Conservation (phyloP, 805 yeast genomes). For the Saturnispora galanensis region DNA sequence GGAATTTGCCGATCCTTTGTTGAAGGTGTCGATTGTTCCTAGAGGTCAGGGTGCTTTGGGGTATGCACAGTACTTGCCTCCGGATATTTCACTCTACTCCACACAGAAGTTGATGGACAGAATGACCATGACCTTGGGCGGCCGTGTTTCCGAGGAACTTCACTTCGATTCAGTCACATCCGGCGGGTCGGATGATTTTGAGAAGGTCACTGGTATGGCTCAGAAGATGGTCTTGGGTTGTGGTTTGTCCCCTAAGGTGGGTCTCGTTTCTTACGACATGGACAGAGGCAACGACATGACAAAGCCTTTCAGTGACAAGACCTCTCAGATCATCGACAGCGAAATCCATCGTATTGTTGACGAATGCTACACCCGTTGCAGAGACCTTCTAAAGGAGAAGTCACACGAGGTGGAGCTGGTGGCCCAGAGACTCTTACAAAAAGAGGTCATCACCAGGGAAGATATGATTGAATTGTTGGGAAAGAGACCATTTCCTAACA, state of each 20-base stretch:
- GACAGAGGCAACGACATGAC: slow-evolving; percentile 40
- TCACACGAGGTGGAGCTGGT: slow-evolving; percentile 53
- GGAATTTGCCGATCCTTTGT: slow-evolving; percentile 78
- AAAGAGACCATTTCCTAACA: slow-evolving; percentile 66
- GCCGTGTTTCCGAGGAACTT: slow-evolving; percentile 83
- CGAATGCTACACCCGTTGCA: slow-evolving; percentile 56
- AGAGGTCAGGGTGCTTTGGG: slow-evolving; percentile 93
- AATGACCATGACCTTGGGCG: slow-evolving; percentile 93
- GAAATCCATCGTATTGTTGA: slow-evolving; percentile 61
- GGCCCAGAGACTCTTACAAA: slow-evolving; percentile 60
- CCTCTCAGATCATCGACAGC: slow-evolving; percentile 55
- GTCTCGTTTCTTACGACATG: slow-evolving; percentile 44
- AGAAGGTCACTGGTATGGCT: slow-evolving; percentile 83
- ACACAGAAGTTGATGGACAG: slow-evolving; percentile 70
- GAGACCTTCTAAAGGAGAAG: slow-evolving; percentile 44
- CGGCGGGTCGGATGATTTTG: slow-evolving; percentile 90
- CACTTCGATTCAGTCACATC: slow-evolving; percentile 82
- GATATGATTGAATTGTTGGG: slow-evolving; percentile 74
- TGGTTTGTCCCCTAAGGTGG: slow-evolving; percentile 82
- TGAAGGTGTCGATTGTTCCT: slow-evolving; percentile 90
- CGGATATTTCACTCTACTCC: slow-evolving; percentile 72
- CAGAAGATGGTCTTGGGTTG: slow-evolving; percentile 78
- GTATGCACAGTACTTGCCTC: slow-evolving; percentile 91
- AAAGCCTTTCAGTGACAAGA: slow-evolving; percentile 65
- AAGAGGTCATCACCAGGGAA: slow-evolving; percentile 73